Evolutionary conservation across 176 grass and related monocot species (phyloP), one percentile per base, ranked within the genome.

Genomic region (Aegilops longissima): DNA sequence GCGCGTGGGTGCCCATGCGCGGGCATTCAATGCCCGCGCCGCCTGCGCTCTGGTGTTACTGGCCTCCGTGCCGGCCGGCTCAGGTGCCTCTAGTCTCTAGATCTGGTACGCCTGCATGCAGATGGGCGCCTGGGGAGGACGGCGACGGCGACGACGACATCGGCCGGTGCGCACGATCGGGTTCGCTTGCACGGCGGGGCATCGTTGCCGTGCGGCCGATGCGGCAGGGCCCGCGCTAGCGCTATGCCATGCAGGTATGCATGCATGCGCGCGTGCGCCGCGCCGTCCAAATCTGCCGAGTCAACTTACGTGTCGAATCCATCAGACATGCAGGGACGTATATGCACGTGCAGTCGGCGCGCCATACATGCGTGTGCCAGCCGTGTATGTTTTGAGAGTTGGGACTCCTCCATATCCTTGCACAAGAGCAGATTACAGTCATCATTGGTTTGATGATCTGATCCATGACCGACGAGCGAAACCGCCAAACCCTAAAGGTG

Each of bases 101-200:
- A 47, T 80, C 78, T 47, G 78, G 18, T 77, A 29, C 44, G 16
- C 29, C 80, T 14, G 18, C 27, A 5, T 6, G 10, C 29, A 21
- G 35, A 36, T 16, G 27, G 36, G 27, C 35, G 20, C 54, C 18
- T 59, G 54, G 54, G 54, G 54, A 59, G 54, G 54, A 59, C 54
- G 54, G 54, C 54, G 54, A 59, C 54, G 38, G 58, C 82, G 58
- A 62, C 38, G 18, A 24, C 20, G n/a, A 73, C 38, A 40, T 16
- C 25, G 71, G 36, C 36, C 36, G 25, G 39, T 44, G 70, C 25
- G 61, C 77, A 66, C 79, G 63, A 17, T 12, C 40, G 25, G 7
- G 40, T 5, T 84, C 44, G 83, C 83, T 84, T 84, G 72, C 72
- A 84, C 83, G 83, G 40, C 13, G 83, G 59, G 73, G 72, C 74